Evolutionary conservation across 1,284 basidiomycete genomes (phyloP).

Genomic region (Trichosporon sp.): DNA sequence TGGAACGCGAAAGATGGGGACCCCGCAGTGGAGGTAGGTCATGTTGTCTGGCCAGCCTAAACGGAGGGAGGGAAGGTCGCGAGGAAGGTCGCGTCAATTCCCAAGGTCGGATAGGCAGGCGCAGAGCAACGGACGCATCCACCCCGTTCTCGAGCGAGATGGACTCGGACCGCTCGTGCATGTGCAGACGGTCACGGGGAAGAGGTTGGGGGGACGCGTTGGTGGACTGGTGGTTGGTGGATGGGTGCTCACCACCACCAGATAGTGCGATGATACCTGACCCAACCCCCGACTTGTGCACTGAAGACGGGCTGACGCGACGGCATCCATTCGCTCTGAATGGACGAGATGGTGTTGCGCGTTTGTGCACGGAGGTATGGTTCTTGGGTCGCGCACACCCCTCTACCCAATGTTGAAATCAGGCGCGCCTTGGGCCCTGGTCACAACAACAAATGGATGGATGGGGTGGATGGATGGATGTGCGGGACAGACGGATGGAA

Average conservation of each 20-base stretch:
- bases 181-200: slow-evolving; percentile 3
- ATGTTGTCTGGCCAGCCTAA: slow-evolving; percentile 11
- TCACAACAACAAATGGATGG: slow-evolving; percentile 16
- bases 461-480: slow-evolving; percentile 25
- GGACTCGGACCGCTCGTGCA: background rate
- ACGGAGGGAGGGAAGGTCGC: slow-evolving; percentile 12
- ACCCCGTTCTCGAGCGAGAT: slow-evolving; percentile 10
- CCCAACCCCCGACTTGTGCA: background rate
- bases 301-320: background rate
- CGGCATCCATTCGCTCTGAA: background rate
- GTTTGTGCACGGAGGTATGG: slow-evolving; percentile 3
- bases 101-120: slow-evolving; percentile 12
- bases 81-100: slow-evolving; percentile 14
- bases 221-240: slow-evolving; percentile 7
- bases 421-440: slow-evolving; percentile 5
- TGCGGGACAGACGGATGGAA: background rate
- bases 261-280: background rate
- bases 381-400: background rate
- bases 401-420: slow-evolving; percentile 11
- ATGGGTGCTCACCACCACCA: background rate
- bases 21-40: slow-evolving; percentile 15
- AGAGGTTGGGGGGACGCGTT: background rate
- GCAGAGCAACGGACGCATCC: slow-evolving; percentile 19
- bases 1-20: background rate
- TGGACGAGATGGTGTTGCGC: background rate